Base-by-base conservation (phyloP, 306 rosid species). In the Biancaea sappan region DNA sequence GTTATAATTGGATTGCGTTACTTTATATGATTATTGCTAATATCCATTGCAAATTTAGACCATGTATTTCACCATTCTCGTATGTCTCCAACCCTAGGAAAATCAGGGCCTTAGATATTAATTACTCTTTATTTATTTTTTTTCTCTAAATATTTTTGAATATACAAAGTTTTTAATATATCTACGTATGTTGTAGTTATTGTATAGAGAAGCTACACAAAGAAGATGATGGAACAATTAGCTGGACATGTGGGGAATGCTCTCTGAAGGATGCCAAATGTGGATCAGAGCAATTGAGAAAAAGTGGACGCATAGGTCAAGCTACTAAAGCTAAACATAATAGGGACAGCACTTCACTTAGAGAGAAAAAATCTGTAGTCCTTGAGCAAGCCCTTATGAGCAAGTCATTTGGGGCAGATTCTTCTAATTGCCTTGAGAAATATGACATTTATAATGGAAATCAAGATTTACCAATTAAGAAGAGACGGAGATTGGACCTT, bases 211-310 rank as follows among this genome's bases (percentile, higher is more conserved):
- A 78, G 46, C 34, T 69, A 35, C 70, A 12, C 21, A 70, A 14
- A 58, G 74, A 78, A 14, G 75, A 78, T 8, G 52, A 69, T 68
- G 80, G 65, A 65, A 67, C 10, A 4, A 7, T 74, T n/a, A 48
- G 58, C 28, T 82, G 83, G 80, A 82, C 43, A 63, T 82, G 83
- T 35, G 71, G 63, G 54, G 80, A 78, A 37, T 82, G 78, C 34
- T 40, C 70, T 66, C 76, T 74, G 68, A 28, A 8, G 22, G 37
- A 46, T 52, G 58, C 77, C 68, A 69, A 73, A 32, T 10, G 66
- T 18, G 46, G 29, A 54, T 40, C 53, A 2, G 43, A 32, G 26
- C 46, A 25, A 26, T 28, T 63, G 29, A 74, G 80, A 69, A 82
- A 66, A 74, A 82, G 86, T 13, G 19, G 25, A 31, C 80, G 80